Evolutionary conservation across 2,329 filamentous ascomycete species (phyloP).

Genomic region (Aspergillus melleus): DNA sequence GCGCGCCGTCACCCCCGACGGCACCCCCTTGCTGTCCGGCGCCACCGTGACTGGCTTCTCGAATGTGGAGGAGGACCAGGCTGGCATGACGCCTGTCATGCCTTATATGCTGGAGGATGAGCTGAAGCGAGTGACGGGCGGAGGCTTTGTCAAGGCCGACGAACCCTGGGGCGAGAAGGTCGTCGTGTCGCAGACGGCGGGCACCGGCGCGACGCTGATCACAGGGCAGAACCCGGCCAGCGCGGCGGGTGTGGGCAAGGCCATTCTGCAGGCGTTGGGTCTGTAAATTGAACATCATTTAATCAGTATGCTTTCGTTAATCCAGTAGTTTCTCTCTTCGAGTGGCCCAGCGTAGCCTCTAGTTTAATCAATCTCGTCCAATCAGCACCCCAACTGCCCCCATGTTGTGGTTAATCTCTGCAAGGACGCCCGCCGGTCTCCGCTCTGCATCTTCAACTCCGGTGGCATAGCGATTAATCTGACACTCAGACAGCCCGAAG

Average conservation of each 20-base stretch:
- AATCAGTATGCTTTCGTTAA: background rate
- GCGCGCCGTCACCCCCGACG: constrained; percentile 45
- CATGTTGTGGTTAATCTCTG: background rate
- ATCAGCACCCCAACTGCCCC: background rate
- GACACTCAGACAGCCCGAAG: background rate
- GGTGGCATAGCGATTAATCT: background rate
- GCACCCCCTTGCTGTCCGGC: constrained; percentile 41
- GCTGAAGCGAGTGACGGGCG: constrained; percentile 40
- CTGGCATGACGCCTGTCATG: constrained; percentile 37
- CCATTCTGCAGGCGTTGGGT: constrained; percentile 37
- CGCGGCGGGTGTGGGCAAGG: constrained; percentile 45
- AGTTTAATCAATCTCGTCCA: too few relatives aligned
- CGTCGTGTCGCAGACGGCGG: constrained; percentile 32
- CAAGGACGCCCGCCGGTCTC: constrained; percentile 7
- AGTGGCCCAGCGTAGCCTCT: too few relatives aligned
- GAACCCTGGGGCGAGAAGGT: constrained; percentile 48
- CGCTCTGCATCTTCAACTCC: background rate
- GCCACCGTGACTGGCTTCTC: constrained; percentile 49
- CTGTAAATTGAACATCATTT: constrained; percentile 8
- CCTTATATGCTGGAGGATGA: constrained; percentile 48
- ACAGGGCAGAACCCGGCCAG: constrained; percentile 52
- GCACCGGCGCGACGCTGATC: constrained; percentile 38
- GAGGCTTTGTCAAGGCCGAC: constrained; percentile 45
- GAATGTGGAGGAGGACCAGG: constrained; percentile 48
- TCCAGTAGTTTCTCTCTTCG: too few relatives aligned